Conservation (phyloP, 305 asterid genomes). For the Fraxinus greggii region DNA sequence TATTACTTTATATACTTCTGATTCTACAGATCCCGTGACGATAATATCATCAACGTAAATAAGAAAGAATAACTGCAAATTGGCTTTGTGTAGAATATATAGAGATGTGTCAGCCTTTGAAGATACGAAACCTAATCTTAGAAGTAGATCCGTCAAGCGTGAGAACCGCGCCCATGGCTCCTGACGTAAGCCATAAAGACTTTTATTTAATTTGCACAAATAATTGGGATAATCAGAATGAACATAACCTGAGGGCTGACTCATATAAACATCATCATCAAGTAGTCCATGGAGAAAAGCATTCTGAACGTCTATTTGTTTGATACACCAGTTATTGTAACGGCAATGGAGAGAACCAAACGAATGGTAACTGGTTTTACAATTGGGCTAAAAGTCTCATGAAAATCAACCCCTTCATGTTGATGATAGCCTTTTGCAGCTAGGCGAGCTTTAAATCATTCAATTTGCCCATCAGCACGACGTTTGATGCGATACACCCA, state of each 20-base stretch:
- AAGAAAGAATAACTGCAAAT: too few relatives aligned
- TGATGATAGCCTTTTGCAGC: neutral
- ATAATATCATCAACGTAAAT: too few relatives aligned
- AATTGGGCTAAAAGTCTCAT: neutral
- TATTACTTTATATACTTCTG: too few relatives aligned
- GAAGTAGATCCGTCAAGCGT: too few relatives aligned
- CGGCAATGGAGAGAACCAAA: neutral
- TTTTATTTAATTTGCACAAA: neutral
- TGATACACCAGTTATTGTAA: neutral
- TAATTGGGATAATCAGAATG: neutral
- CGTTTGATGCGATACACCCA: conserved; percentile 1
- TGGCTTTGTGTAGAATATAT: too few relatives aligned
- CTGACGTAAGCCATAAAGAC: too few relatives aligned
- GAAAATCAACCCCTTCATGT: neutral
- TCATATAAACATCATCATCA: neutral
- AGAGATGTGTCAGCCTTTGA: too few relatives aligned
- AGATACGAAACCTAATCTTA: too few relatives aligned
- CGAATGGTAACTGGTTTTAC: neutral
- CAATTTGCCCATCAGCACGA: neutral
- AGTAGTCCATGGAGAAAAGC: neutral
- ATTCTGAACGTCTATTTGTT: neutral
- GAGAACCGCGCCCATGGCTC: too few relatives aligned
- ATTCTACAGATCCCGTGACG: too few relatives aligned
- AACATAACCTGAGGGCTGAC: neutral
- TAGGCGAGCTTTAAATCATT: neutral